Evolutionary conservation across 345 rosid genomes (phyloP).

Genomic region (Pistacia atlantica): DNA sequence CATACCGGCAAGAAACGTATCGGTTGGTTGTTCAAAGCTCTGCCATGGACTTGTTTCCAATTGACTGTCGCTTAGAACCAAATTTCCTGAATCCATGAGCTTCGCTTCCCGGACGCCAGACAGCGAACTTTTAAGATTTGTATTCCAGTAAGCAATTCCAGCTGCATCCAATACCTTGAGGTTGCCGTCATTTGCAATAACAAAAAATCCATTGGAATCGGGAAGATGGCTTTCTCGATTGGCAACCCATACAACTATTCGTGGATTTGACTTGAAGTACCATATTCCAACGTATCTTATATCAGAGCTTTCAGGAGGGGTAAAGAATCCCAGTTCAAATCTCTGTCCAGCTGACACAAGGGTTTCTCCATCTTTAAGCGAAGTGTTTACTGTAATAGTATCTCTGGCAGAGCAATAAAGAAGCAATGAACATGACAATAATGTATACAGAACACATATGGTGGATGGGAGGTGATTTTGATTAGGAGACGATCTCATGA

Average conservation of each 20-base stretch:
- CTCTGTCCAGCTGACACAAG: conserved; percentile 24
- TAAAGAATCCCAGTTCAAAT: conserved; percentile 46
- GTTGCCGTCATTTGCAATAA: conserved; percentile 12
- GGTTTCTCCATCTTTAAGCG: neutral
- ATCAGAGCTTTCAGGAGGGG: conserved; percentile 16
- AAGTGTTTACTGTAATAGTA: conserved; percentile 2
- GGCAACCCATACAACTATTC: conserved; percentile 39
- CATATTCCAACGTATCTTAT: conserved; percentile 41
- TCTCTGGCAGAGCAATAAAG: conserved; percentile 11
- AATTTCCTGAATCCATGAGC: conserved; percentile 37
- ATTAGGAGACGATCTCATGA: neutral
- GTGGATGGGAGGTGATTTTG: neutral
- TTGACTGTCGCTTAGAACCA: conserved; percentile 8
- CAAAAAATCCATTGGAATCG: neutral
- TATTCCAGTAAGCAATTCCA: neutral
- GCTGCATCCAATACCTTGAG: conserved; percentile 13
- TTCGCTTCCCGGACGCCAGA: neutral
- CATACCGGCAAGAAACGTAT: conserved; percentile 49
- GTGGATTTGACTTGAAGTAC: conserved; percentile 20
- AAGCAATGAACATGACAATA: conserved; percentile 2
- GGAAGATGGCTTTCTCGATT: neutral
- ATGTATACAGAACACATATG: neutral
- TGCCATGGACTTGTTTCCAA: neutral
- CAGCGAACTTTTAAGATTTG: neutral
- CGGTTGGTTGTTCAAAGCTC: conserved; percentile 37